Base-by-base conservation (phyloP, 2,329 filamentous ascomycete genomes). In the Stagonosporopsis vannaccii region DNA sequence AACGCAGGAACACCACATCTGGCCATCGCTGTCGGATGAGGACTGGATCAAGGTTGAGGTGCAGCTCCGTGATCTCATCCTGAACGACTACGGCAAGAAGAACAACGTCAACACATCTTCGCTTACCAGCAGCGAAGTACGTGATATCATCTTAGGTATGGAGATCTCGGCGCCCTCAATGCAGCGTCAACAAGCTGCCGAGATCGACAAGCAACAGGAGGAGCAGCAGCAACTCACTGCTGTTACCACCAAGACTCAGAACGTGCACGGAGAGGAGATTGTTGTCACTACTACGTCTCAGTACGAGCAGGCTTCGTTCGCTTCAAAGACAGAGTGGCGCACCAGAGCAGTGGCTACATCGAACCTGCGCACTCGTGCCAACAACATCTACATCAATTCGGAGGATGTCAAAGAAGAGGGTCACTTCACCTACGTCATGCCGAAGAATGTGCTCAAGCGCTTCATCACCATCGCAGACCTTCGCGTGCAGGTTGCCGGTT, bases 1-100 rank as follows among this genome's bases (percentile, higher is more conserved):
- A 70, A 99, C 95, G 0, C 92, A 98, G 68, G 93, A 98, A 72
- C 95, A 99, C 79, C 95, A 99, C 76, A 99, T 99, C 74, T 99
- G 95, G 95, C 95, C 95, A 0, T 89, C 92, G 0, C 81, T 99
- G 51, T 89, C 91, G 0, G 95, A 99, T 63, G 95, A 99, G 68
- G 93, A 97, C 61, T 99, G 95, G 95, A 95, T 99, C 79, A 97
- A 97, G 85, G 92, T 99, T n/a, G 95, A 99, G 82, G 92, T 92
- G 41, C 91, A 96, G 73, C 82, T 99, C 37, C 89, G 95, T 75
- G 95, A 99, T 81, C 81, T 99, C 63, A 99, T 99, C 69, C 75
- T 99, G 66, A 97, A 98, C 66, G 95, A 99, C 75, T 99, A 99
- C 74, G 95, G 95, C 73, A 99, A 98, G 86, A 99, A 99, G 85